Evolutionary conservation across 176 grass and related monocot genomes (phyloP).

Genomic region (Aegilops sharonensis): DNA sequence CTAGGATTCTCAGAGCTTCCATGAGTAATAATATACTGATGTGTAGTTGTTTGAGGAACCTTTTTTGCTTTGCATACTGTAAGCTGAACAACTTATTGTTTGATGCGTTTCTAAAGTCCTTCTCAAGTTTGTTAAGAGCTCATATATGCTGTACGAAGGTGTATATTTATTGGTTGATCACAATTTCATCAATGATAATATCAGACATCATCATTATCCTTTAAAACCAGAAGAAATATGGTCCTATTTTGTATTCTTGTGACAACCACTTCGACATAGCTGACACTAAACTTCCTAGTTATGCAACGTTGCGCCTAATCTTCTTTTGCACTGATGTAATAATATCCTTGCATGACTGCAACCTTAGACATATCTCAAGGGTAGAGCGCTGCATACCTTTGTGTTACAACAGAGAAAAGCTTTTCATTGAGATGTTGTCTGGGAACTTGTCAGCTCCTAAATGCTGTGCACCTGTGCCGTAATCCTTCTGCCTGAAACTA

Average conservation of each 20-base stretch:
- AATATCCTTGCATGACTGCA: not conserved
- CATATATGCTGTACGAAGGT: not conserved
- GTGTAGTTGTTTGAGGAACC: not conserved
- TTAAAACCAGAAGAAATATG: not conserved
- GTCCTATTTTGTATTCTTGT: not conserved
- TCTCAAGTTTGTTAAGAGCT: not conserved
- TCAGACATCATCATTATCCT: not conserved
- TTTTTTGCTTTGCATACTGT: not conserved
- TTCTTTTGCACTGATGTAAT: not conserved
- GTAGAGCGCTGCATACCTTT: not conserved
- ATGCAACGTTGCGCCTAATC: not conserved
- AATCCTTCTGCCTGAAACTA: not conserved
- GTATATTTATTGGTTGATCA: not conserved
- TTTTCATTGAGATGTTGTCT: constrained; percentile 4
- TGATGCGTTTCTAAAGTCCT: not conserved
- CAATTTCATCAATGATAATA: not conserved
- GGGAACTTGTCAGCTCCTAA: not conserved
- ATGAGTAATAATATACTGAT: not conserved
- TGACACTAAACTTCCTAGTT: not conserved
- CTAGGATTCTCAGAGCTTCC: not conserved
- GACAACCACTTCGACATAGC: not conserved
- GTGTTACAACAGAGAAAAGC: not conserved
- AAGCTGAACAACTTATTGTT: not conserved
- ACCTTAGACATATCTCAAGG: not conserved
- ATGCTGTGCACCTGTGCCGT: not conserved